Evolutionary conservation across 352 stramenopile species (phyloP), one percentile per base, ranked within the genome.

Genomic region (Phytophthora tentaculata): DNA sequence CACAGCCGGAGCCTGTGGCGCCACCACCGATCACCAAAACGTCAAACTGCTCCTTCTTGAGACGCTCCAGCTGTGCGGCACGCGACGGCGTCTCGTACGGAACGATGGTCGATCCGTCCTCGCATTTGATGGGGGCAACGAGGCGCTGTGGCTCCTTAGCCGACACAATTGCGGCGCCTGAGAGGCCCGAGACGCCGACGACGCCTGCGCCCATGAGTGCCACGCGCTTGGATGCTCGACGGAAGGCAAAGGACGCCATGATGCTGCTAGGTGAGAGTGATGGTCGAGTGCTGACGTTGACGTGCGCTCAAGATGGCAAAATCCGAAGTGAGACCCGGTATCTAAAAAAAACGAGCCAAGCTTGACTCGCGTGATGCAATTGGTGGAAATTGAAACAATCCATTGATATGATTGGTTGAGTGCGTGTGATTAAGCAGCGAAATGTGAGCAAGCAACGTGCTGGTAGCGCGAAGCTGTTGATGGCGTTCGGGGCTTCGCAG

Each of bases 1-100:
- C 90, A 55, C 86, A 96, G 26, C 95, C 95, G n/a, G 92, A 92
- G 22, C 95, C 95, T 3, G 95, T 97, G 61, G 92, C 96, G 22
- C 95, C 95, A 10, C 92, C 94, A 48, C 95, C 95, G 56, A 98
- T 97, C 23, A 98, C 84, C 35, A 98, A 82, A 61, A 98, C 86
- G 62, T 98, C 95, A 64, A 97, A 98, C 7, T 96, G 72, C 64
- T 98, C 91, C 35, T 83, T 84, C 72, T 96, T 87, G 29, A 98
- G 88, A 10, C 84, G 80, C 47, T 81, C 74, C 12, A 98, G 78
- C 79, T 94, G 86, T 29, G 74, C 69, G 3, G 66, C 67, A 24
- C 88, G 88, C 43, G 86, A 78, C 41, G 88, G 88, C 61, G 90
- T 84, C 57, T 96, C 85, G 72, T 93, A 96, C 26, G 88, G 88